These are phyloP conservation scores for Candida mesenterica DNA, from an alignment of 1,139 yeast species.

Conservation along the genomic window DNA sequence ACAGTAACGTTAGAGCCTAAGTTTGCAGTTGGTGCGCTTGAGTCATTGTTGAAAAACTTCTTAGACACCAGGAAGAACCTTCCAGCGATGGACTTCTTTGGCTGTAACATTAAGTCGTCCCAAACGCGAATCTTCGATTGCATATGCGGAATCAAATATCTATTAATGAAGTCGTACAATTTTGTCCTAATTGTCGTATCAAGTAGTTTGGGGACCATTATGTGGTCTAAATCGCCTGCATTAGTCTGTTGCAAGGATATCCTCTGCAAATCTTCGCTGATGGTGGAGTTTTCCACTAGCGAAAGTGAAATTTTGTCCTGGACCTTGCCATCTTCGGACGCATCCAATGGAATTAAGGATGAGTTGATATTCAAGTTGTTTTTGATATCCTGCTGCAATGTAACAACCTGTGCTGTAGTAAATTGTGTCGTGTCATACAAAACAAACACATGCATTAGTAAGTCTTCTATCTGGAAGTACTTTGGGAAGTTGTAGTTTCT, in stretches of 20 bases:
- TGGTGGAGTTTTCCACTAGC: slow-evolving; percentile 42
- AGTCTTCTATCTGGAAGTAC: slow-evolving; percentile 58
- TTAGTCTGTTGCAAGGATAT: slow-evolving; percentile 26
- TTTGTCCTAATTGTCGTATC: slow-evolving; percentile 41
- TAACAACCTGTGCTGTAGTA: slow-evolving; percentile 15
- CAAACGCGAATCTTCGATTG: slow-evolving; percentile 68
- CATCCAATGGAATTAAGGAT: slow-evolving; percentile 28
- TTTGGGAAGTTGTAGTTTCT: slow-evolving; percentile 50
- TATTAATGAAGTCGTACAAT: slow-evolving; percentile 54
- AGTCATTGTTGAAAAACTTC: slow-evolving; percentile 46
- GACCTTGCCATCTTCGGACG: slow-evolving; percentile 7
- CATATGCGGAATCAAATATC: slow-evolving; percentile 73
- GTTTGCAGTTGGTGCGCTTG: slow-evolving; percentile 11
- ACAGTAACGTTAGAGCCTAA: neutral
- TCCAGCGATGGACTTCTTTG: slow-evolving; percentile 71
- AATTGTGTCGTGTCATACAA: slow-evolving; percentile 30
- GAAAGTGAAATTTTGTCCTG: slow-evolving; percentile 19
- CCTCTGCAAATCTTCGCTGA: slow-evolving; percentile 54
- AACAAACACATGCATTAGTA: slow-evolving; percentile 47
- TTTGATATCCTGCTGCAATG: slow-evolving; percentile 33
- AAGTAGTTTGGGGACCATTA: slow-evolving; percentile 33
- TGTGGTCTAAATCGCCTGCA: slow-evolving; percentile 12
- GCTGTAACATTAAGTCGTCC: slow-evolving; percentile 72
- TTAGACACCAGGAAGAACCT: slow-evolving; percentile 69
- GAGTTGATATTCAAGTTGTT: slow-evolving; percentile 26